Conservation (phyloP, 2,329 filamentous ascomycete genomes). For the Colletotrichum echinochloae region DNA sequence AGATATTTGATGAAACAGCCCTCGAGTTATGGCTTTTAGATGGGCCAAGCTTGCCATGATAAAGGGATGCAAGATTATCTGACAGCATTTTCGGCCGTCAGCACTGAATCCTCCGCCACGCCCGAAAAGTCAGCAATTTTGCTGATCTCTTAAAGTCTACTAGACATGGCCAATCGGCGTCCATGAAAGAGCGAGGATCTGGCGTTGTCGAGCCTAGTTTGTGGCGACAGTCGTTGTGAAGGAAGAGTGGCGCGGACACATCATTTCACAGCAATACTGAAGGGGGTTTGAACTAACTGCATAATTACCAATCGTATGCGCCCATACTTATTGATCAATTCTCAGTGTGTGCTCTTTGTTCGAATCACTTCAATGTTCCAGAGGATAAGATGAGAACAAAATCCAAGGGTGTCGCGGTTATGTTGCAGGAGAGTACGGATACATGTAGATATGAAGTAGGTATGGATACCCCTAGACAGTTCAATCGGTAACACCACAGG, state of each 20-base stretch:
- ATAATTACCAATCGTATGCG: neutral
- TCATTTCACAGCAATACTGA: neutral
- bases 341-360: fast-evolving
- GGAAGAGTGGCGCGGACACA: neutral
- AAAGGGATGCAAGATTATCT: neutral
- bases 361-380: neutral
- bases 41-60: neutral
- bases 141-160: neutral
- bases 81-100: neutral
- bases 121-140: neutral
- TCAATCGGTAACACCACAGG: constrained; percentile 46
- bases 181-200: neutral
- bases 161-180: neutral
- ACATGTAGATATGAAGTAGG: constrained; percentile 50
- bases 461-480: constrained; percentile 47
- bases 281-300: neutral
- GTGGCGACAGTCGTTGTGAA: neutral
- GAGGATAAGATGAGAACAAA: neutral
- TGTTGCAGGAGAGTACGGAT: constrained; percentile 46
- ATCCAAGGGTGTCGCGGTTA: neutral
- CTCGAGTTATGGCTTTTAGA: too few relatives aligned
- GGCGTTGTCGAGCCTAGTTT: too few relatives aligned
- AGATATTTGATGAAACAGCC: neutral
- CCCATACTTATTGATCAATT: neutral
- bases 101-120: neutral